These are phyloP conservation scores for Kodamaea restingae DNA, from an alignment of 805 yeast species.

Conservation along the genomic window DNA sequence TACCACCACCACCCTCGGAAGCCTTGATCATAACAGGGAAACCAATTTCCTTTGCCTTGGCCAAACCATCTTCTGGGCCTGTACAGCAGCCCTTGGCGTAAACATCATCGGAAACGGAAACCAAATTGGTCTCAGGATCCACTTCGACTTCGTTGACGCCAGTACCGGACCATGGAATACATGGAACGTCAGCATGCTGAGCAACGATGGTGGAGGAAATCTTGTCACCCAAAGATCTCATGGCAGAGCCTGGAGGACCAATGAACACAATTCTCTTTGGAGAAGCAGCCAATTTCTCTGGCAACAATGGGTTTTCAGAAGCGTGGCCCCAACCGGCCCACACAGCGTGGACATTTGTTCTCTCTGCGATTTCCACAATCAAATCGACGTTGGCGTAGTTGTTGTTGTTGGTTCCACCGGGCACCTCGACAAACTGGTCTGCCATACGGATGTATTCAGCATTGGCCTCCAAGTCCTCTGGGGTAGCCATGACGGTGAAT, in stretches of 20 bases:
- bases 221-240: constrained; percentile 99
- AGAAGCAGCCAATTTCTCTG: constrained; percentile 91
- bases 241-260: constrained; percentile 99
- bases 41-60: constrained; percentile 81
- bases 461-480: constrained; percentile 96
- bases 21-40: constrained; percentile 99
- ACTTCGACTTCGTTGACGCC: constrained; percentile 81
- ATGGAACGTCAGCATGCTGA: constrained; percentile 96
- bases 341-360: constrained; percentile 94
- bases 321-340: constrained; percentile 99
- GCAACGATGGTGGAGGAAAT: constrained; percentile 98
- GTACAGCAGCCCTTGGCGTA: constrained; percentile 86
- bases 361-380: constrained; percentile 95
- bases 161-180: constrained; percentile 99
- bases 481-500: constrained; percentile 98
- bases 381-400: constrained; percentile 97
- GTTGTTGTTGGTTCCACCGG: constrained; percentile 98
- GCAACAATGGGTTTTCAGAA: constrained; percentile 93
- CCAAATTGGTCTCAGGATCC: constrained; percentile 69
- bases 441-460: constrained; percentile 99
- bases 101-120: constrained; percentile 79
- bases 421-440: constrained; percentile 95
- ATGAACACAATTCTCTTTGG: constrained; percentile 87
- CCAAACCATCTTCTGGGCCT: constrained; percentile 84
- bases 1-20: constrained; percentile 99